Evolutionary conservation across 1,139 yeast genomes (phyloP).

Genomic region (Kodamaea plutei): DNA sequence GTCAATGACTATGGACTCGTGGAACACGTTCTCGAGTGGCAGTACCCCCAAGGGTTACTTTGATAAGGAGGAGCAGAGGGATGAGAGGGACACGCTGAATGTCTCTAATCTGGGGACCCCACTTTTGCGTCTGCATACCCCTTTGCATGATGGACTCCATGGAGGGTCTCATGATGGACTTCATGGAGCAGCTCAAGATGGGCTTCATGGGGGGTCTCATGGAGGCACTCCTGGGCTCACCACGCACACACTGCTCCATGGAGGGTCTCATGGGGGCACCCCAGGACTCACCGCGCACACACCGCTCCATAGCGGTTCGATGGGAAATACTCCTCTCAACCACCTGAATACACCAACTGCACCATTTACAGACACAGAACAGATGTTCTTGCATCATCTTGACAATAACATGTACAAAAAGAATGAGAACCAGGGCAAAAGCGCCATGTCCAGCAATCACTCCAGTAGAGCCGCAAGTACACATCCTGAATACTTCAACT

Average conservation of each 20-base stretch:
- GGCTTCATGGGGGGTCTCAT: background rate
- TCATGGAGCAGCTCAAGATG: background rate
- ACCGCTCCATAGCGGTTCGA: background rate
- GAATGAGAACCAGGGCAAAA: slow-evolving; percentile 2
- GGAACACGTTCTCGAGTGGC: slow-evolving; percentile 6
- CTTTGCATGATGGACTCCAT: slow-evolving; percentile 1
- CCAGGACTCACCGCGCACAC: background rate
- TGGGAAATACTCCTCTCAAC: slow-evolving; percentile 4
- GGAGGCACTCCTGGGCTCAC: background rate
- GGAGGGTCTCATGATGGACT: too few species aligned
- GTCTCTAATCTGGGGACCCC: slow-evolving; percentile 3
- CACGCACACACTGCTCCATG: slow-evolving; percentile 1
- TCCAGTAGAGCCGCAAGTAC: slow-evolving; percentile 5
- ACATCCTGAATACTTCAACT: slow-evolving; percentile 7
- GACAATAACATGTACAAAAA: slow-evolving; percentile 13
- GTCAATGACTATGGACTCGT: slow-evolving; percentile 4
- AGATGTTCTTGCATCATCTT: slow-evolving; percentile 15
- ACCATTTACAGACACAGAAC: slow-evolving; percentile 14
- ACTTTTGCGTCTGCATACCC: slow-evolving; percentile 3
- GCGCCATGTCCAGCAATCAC: slow-evolving; percentile 3
- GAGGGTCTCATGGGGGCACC: background rate
- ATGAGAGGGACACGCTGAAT: background rate
- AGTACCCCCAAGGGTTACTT: slow-evolving; percentile 7
- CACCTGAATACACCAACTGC: slow-evolving; percentile 4
- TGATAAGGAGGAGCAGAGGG: slow-evolving; percentile 3